Conservation (phyloP, 208 protist genomes). For the Wallacemonas sp. region DNA sequence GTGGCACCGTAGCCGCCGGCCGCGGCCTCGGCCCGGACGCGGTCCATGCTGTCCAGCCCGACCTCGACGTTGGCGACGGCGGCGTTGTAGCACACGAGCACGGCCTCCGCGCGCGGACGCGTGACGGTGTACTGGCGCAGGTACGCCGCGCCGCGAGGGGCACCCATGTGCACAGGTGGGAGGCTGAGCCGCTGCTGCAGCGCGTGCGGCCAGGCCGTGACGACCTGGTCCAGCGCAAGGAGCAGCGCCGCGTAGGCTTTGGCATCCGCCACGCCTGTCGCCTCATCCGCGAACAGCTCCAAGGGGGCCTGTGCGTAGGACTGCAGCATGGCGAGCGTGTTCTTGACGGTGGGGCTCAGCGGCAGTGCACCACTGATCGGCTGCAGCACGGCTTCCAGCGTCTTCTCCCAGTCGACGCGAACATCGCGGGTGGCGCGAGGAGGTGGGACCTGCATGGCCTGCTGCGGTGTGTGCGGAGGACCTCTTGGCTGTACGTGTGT, state of each 20-base stretch:
- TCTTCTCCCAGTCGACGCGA: slow-evolving; percentile 43
- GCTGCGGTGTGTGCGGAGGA: too few species aligned
- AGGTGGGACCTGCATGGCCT: slow-evolving; percentile 34
- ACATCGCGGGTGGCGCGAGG: slow-evolving; percentile 28
- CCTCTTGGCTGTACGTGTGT: too few species aligned
- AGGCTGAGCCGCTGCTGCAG: slow-evolving; percentile 37
- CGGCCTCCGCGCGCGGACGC: slow-evolving; percentile 43
- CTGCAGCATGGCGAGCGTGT: slow-evolving; percentile 43
- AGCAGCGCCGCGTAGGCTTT: slow-evolving; percentile 46
- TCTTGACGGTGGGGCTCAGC: slow-evolving; percentile 22
- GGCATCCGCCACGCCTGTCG: slow-evolving; percentile 29
- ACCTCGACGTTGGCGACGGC: slow-evolving; percentile 41
- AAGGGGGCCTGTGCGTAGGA: slow-evolving; percentile 45
- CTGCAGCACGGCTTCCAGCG: slow-evolving; percentile 34
- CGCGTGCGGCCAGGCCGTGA: slow-evolving; percentile 44
- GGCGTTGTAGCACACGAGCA: slow-evolving; percentile 67
- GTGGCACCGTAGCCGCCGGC: slow-evolving; percentile 16
- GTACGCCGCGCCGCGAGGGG: neutral
- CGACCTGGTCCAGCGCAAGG: slow-evolving; percentile 41
- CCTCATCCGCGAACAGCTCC: slow-evolving; percentile 31
- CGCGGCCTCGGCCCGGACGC: slow-evolving; percentile 28
- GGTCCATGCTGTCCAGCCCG: slow-evolving; percentile 41
- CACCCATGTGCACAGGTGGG: slow-evolving; percentile 16
- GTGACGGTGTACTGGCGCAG: slow-evolving; percentile 7
- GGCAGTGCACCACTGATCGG: slow-evolving; percentile 18